Percentiles rank a stretch among this genome's conserved stretches.
Conservation (phyloP, 148 eudicot species). For the Rhododendron williamsianum region DNA sequence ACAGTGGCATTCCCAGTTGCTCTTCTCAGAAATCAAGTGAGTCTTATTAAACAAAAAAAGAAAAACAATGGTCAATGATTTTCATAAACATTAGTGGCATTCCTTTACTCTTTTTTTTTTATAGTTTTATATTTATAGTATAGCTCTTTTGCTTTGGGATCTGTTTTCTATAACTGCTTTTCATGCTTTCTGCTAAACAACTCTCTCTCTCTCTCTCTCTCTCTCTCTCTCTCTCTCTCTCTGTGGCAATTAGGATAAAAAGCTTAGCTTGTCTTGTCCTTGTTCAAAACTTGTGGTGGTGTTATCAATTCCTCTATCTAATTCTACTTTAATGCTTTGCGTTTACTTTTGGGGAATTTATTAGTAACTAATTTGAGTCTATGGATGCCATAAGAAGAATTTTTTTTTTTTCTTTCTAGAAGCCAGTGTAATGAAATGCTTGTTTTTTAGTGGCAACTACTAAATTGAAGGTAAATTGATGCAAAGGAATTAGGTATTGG, state of each 20-base stretch:
- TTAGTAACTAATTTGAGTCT: not conserved
- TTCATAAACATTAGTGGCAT: not conserved
- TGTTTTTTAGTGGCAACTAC: not conserved
- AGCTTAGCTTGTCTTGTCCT: not conserved
- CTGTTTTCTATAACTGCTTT: not conserved
- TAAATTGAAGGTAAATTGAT: not conserved
- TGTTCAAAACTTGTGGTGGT: not conserved
- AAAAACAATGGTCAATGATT: not conserved
- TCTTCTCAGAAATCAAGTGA: conserved; percentile 40
- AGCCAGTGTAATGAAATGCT: not conserved
- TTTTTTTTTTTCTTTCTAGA: not conserved
- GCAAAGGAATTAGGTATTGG: not conserved
- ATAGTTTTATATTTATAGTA: conserved; percentile 8
- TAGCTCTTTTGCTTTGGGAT: conserved; percentile 13
- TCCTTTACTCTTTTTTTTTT: not conserved
- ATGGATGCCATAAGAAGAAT: not conserved
- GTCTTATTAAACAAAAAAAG: not conserved
- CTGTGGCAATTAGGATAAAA: not conserved
- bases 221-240: conserved; percentile 9
- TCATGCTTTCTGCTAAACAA: not conserved
- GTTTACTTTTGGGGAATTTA: not conserved
- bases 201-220: conserved; percentile 8
- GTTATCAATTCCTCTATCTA: not conserved
- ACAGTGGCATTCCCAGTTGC: conserved; percentile 7
- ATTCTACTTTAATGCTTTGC: not conserved